These are phyloP conservation scores for Auricularia sp. DNA, from an alignment of 768 basidiomycete species.

Conservation along the genomic window DNA sequence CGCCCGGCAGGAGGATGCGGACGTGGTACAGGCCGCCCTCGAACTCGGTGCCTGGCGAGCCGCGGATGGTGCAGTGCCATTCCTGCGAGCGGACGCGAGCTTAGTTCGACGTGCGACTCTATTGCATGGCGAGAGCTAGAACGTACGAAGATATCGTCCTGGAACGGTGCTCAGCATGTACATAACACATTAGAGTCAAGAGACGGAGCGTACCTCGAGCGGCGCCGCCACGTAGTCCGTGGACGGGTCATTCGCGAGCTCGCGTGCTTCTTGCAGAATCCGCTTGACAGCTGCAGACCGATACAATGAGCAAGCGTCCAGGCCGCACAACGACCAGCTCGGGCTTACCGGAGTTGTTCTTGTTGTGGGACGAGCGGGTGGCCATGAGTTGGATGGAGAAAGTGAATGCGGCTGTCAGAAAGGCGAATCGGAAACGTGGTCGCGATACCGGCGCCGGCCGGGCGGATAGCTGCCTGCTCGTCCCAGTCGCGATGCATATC, in stretches of 20 bases:
- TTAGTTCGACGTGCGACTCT: no score
- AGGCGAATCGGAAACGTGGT: constrained; percentile 3
- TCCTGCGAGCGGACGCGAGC: constrained; percentile 32
- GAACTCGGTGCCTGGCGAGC: constrained; percentile 79
- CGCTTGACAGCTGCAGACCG: constrained; percentile 70
- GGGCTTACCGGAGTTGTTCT: constrained; percentile 74
- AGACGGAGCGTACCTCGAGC: constrained; percentile 47
- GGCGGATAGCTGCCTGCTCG: neutral
- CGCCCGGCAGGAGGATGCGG: constrained; percentile 78
- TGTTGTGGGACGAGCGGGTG: constrained; percentile 49
- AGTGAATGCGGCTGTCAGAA: neutral
- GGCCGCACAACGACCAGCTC: neutral
- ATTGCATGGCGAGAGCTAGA: neutral
- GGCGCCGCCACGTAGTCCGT: constrained; percentile 79
- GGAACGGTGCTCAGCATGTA: constrained; percentile 3
- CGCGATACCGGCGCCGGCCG: constrained; percentile 2
- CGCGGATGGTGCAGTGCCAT: constrained; percentile 98
- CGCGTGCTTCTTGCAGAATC: constrained; percentile 92
- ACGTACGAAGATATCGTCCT: constrained; percentile 87
- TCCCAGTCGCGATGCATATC: constrained; percentile 54
- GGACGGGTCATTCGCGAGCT: constrained; percentile 74
- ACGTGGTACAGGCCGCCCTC: constrained; percentile 96
- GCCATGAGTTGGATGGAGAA: constrained; percentile 15
- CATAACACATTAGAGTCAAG: neutral
- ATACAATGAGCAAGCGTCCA: neutral